Evolutionary conservation across 345 rosid species (phyloP).

Genomic region (Boechera stricta): DNA sequence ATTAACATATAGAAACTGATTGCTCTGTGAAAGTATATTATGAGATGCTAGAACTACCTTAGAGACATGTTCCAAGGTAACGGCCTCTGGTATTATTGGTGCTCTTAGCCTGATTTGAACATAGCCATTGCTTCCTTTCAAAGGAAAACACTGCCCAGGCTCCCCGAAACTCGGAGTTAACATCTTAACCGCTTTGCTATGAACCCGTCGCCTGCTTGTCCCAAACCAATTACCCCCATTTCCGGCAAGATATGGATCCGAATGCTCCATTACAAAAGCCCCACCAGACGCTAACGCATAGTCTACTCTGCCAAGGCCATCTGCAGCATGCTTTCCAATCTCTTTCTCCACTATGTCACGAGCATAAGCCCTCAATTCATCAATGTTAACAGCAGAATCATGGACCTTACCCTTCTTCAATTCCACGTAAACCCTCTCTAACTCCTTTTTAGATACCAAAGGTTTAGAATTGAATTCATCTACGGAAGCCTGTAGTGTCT

Average conservation of each 20-base stretch:
- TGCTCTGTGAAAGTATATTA: constrained; percentile 22
- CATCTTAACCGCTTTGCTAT: constrained; percentile 65
- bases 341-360: constrained; percentile 78
- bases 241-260: constrained; percentile 62
- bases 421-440: constrained; percentile 61
- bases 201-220: constrained; percentile 47
- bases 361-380: constrained; percentile 75
- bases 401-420: constrained; percentile 56
- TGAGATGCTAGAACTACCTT: constrained; percentile 58
- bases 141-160: constrained; percentile 96
- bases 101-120: constrained; percentile 75
- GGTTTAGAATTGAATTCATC: constrained; percentile 57
- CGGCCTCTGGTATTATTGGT: constrained; percentile 77
- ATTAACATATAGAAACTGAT: constrained; percentile 14
- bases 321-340: constrained; percentile 89
- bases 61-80: constrained; percentile 91
- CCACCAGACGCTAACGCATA: constrained; percentile 81
- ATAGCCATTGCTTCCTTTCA: constrained; percentile 81
- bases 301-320: constrained; percentile 88
- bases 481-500: constrained; percentile 54
- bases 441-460: constrained; percentile 76
- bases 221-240: constrained; percentile 58
- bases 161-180: constrained; percentile 92
- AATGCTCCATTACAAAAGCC: constrained; percentile 68
- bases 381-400: constrained; percentile 51